Base-by-base conservation (phyloP, 306 rosid species). In the Lupinus albus region DNA sequence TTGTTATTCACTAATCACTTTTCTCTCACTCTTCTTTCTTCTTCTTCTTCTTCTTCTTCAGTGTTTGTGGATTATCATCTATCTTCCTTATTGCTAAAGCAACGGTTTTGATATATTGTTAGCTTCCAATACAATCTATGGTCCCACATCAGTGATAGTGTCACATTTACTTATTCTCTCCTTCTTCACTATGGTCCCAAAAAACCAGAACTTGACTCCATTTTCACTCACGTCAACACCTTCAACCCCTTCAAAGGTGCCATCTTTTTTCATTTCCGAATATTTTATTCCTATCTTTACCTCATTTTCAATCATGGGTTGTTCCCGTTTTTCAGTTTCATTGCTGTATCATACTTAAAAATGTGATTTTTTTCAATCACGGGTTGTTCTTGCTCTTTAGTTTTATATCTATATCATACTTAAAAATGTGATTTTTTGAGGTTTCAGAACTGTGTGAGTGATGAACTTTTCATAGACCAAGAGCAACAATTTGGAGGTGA, bases 51-150 rank as follows among this genome's bases (percentile, higher is more conserved):
- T 71, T 68, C 38, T 33, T 33, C 38, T 6, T 33, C 38, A 53
- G 55, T 50, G 77, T 60, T 16, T 71, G 65, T 70, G 67, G 83
- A 79, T 83, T 87, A 36, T 56, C 68, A 11, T 25, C 78, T 76
- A 74, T 68, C 81, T 87, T 89, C 90, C 92, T 84, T 81, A 81
- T 84, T 51, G 82, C 77, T 80, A 71, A 87, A 90, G 97, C 96
- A 90, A 84, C 84, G 84, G 88, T 83, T 81, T 80, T 71, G 82
- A 76, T 89, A 59, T 51, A 74, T 75, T 71, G 71, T 81, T 88
- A 82, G 85, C 99, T 93, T 93, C 76, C 80, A 72, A 80, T 55
- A 80, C 91, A 93, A 93, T 90, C 60, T 85, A 93, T 79, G 91
- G 81, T 60, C 97, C 97, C 88, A 88, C 95, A 39, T 44, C 79